These are phyloP conservation scores for Aspergillus spinulosporus DNA, from an alignment of 2,329 filamentous ascomycete genomes.

Conservation along the genomic window DNA sequence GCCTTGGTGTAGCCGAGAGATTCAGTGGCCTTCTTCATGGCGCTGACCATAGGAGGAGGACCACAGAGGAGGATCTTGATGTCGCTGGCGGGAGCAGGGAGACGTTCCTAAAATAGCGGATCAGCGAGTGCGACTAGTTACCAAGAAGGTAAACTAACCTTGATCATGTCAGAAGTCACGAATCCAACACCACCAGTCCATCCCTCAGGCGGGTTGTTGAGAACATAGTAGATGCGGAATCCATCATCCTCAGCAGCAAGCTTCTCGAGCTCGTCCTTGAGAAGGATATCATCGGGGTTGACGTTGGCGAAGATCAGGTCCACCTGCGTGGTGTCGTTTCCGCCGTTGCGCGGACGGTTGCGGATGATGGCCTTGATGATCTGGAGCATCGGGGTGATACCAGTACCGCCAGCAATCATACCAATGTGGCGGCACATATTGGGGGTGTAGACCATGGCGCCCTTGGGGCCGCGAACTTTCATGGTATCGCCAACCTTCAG, in stretches of 20 bases:
- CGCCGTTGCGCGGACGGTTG: slow-evolving; percentile 63
- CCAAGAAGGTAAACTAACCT: slow-evolving; percentile 53
- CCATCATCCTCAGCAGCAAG: slow-evolving; percentile 73
- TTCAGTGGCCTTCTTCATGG: slow-evolving; percentile 94
- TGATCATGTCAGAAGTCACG: slow-evolving; percentile 94
- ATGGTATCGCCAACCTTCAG: slow-evolving; percentile 83
- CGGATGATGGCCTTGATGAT: slow-evolving; percentile 87
- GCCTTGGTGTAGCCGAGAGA: slow-evolving; percentile 89
- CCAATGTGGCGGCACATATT: slow-evolving; percentile 97
- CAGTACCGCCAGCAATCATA: slow-evolving; percentile 97
- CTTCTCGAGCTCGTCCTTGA: slow-evolving; percentile 86
- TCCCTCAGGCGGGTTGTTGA: slow-evolving; percentile 89
- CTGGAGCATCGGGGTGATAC: slow-evolving; percentile 98
- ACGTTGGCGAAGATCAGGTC: slow-evolving; percentile 98
- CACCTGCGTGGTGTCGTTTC: slow-evolving; percentile 82
- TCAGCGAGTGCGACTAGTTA: neutral
- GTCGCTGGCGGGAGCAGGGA: slow-evolving; percentile 79
- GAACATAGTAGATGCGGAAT: slow-evolving; percentile 89
- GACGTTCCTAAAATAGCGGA: slow-evolving; percentile 40
- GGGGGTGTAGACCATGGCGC: slow-evolving; percentile 93
- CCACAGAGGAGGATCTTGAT: slow-evolving; percentile 95
- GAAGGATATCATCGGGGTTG: slow-evolving; percentile 84
- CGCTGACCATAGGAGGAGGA: slow-evolving; percentile 93
- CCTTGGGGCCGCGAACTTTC: slow-evolving; percentile 91
- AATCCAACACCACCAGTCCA: slow-evolving; percentile 95